Conservation (phyloP, 179 eudicot species). For the Monotropa hypopitys region DNA sequence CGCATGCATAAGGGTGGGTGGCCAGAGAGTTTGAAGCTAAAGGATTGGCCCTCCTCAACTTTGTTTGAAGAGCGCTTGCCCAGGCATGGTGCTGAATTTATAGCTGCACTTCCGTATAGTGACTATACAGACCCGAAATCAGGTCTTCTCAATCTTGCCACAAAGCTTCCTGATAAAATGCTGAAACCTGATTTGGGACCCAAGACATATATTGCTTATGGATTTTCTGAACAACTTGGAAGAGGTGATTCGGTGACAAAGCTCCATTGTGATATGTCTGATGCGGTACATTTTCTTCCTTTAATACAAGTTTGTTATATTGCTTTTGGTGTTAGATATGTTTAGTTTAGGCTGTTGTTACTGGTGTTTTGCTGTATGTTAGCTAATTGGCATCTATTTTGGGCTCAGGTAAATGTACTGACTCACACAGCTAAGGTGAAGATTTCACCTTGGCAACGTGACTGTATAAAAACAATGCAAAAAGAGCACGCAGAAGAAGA, state of each 20-base stretch:
- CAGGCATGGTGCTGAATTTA: constrained; percentile 65
- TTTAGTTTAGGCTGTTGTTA: constrained; percentile 8
- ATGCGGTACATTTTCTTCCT: constrained; percentile 39
- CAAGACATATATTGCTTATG: constrained; percentile 73
- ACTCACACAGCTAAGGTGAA: constrained; percentile 46
- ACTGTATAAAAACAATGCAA: constrained; percentile 20
- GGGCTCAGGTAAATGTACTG: constrained; percentile 50
- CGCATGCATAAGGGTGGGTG: constrained; percentile 47
- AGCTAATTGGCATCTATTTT: not conserved
- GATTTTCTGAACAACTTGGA: constrained; percentile 55
- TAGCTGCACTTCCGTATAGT: constrained; percentile 56
- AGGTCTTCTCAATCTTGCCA: constrained; percentile 59
- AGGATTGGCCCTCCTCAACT: constrained; percentile 78
- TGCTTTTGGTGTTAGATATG: not conserved
- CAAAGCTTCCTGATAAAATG: constrained; percentile 47
- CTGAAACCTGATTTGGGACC: constrained; percentile 84
- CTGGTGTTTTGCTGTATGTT: not conserved
- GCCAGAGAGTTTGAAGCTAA: constrained; percentile 77
- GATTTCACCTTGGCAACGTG: constrained; percentile 21
- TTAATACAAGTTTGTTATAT: not conserved
- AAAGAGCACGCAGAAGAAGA: constrained; percentile 23
- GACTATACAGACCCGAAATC: constrained; percentile 65
- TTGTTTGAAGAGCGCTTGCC: constrained; percentile 66
- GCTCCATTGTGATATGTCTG: constrained; percentile 74
- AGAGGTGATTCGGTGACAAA: constrained; percentile 70